phyloP scores from a whole-genome alignment of 805 yeast genomes.

The Kuraishia molischiana region DNA sequence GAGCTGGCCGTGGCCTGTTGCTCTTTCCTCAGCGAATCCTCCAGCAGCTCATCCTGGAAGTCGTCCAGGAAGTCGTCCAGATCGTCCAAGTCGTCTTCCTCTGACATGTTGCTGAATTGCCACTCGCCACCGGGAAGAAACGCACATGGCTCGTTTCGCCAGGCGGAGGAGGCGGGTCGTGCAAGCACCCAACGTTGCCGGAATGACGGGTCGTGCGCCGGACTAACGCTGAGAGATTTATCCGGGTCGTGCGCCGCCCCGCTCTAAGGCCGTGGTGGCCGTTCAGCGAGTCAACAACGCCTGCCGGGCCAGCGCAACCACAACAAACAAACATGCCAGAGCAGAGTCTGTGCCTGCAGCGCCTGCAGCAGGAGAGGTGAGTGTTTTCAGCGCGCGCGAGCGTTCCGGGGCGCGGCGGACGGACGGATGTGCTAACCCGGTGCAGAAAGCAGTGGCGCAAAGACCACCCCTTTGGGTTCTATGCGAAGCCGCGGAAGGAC shows the following conservation, averaged over 20 bases:
- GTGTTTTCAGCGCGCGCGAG: too few relatives aligned
- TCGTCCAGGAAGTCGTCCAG: slow-evolving; percentile 82
- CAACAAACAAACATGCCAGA: background rate
- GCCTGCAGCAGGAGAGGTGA: slow-evolving; percentile 82
- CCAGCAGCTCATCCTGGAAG: slow-evolving; percentile 63
- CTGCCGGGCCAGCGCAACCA: too few relatives aligned
- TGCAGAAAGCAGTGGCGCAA: slow-evolving; percentile 91
- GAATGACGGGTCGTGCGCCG: too few relatives aligned
- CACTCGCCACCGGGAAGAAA: too few relatives aligned
- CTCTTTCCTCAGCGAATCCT: slow-evolving; percentile 20
- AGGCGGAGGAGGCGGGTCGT: too few relatives aligned
- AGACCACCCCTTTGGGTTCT: slow-evolving; percentile 97
- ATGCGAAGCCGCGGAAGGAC: slow-evolving; percentile 79
- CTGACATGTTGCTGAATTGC: too few relatives aligned
- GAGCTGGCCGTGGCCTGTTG: background rate
- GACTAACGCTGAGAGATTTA: too few relatives aligned
- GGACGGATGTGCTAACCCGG: background rate
- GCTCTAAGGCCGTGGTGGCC: too few relatives aligned
- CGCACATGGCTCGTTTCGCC: too few relatives aligned
- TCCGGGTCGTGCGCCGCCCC: too few relatives aligned
- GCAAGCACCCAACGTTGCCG: too few relatives aligned
- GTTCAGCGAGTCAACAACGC: too few relatives aligned
- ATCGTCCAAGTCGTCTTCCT: slow-evolving; percentile 51
- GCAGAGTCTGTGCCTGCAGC: slow-evolving; percentile 54
- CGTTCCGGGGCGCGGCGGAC: background rate